Evolutionary conservation across 2,329 filamentous ascomycete genomes (phyloP).

Genomic region (Penicillium occitanis): DNA sequence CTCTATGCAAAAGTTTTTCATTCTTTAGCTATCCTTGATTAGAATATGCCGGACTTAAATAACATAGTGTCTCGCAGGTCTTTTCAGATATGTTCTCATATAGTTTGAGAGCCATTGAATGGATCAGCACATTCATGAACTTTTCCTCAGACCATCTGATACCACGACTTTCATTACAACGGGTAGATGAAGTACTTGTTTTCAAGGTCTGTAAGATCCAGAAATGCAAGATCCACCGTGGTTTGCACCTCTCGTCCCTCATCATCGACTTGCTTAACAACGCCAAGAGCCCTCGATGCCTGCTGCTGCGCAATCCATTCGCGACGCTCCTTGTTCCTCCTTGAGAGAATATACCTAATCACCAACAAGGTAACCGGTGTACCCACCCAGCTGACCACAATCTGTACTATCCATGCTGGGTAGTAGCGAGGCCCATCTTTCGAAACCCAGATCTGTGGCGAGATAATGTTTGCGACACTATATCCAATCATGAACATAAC

Average conservation of each 20-base stretch:
- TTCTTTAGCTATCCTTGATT: background rate
- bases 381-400: conserved; percentile 22
- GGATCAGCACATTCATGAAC: background rate
- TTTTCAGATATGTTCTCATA: background rate
- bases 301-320: conserved; percentile 9
- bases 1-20: too few relatives aligned
- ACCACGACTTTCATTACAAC: background rate
- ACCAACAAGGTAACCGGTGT: conserved; percentile 1
- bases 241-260: conserved; percentile 4
- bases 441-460: conserved; percentile 16
- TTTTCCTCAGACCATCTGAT: background rate
- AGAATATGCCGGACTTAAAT: too few relatives aligned
- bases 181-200: conserved; percentile 18
- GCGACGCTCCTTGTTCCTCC: conserved; percentile 9
- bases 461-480: conserved; percentile 14
- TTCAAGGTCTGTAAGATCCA: conserved; percentile 14
- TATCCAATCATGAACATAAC: conserved; percentile 19
- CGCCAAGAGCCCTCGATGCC: background rate
- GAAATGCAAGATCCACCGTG: conserved; percentile 2
- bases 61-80: background rate
- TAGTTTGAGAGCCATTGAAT: background rate
- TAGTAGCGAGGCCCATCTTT: conserved; percentile 14
- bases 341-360: conserved; percentile 5
- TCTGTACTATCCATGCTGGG: conserved; percentile 15
- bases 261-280: conserved; percentile 14